Evolutionary conservation across 306 rosid species (phyloP).

Genomic region (Mimosa pudica): DNA sequence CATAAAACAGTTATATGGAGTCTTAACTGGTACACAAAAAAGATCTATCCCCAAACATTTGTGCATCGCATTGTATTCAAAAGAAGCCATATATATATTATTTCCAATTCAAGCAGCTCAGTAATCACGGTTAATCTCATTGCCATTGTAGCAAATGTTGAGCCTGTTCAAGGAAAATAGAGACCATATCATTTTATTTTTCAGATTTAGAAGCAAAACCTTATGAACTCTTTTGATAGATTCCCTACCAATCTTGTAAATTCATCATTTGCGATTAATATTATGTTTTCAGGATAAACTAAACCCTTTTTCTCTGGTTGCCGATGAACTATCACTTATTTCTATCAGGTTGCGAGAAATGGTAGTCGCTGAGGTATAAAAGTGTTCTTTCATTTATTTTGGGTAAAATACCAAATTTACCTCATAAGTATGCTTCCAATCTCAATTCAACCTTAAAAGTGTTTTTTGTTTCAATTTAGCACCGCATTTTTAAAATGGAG

Average conservation of each 20-base stretch:
- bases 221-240: background rate
- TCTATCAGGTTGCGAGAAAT: constrained; percentile 73
- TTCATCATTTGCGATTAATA: constrained; percentile 10
- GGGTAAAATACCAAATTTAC: too few species aligned
- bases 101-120: background rate
- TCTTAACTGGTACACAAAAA: background rate
- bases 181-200: background rate
- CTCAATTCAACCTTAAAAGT: too few species aligned
- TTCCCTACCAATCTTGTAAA: background rate
- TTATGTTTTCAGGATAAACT: constrained; percentile 62
- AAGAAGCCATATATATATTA: background rate
- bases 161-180: background rate
- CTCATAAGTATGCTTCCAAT: too few species aligned
- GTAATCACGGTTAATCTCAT: background rate
- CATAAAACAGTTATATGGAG: background rate
- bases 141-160: background rate
- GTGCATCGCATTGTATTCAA: background rate
- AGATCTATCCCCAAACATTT: background rate
- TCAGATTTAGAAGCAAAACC: background rate
- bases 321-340: constrained; percentile 80
- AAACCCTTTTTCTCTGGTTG: constrained; percentile 90
- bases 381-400: constrained; percentile 13
- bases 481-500: too few species aligned
- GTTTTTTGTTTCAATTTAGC: too few species aligned
- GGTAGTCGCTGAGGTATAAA: constrained; percentile 83